Evolutionary conservation across 2,329 filamentous ascomycete species (phyloP), one percentile per base, ranked within the genome.

Genomic region (Penicillium sp.): DNA sequence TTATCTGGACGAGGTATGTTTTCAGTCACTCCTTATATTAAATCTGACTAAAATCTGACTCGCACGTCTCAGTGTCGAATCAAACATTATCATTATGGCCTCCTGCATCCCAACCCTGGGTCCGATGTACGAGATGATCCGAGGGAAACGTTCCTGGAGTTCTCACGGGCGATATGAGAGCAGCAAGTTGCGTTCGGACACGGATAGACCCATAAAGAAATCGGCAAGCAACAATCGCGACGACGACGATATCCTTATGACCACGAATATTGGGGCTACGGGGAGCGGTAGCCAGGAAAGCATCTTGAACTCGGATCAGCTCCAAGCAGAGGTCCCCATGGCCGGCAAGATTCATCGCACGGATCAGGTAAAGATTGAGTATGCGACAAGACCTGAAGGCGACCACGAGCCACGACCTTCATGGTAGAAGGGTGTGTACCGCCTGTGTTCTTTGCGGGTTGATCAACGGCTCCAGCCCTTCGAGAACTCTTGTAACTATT

Each of bases 71-170:
- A 66, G 67, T 42, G 59, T 73, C 49, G 70, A 73, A 60, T 65
- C 64, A 12, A 68, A 71, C 52, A 60, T 67, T 35, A 60, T 72
- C 57, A 68, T 73, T 42, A 68, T 73, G 44, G 69, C 69, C 12
- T 65, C 68, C 4, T 72, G 71, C 59, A 72, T 73, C 38, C 71
- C 71, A 9, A 71, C 67, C 32, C 60, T 73, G 1, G 62, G 62
- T 21, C 71, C 71, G 2, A 54, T 72, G 1, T 57, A 70, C 41
- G 74, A 73, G 46, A 51, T 66, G 1, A 50, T 63, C 21, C 57
- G 60, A 21, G 58, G 63, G 3, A 60, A 55, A 15, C 59, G 62
- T 58, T 48, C 54, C 15, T 50, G 56, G n/a, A 52, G 52, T 37
- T 61, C 64, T 1, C 56, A 63, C 45, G 10, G 60, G 58, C 27